Evolutionary conservation across 371 early-diverging fungal species (phyloP).

Genomic region (Fennellomyces sp.): DNA sequence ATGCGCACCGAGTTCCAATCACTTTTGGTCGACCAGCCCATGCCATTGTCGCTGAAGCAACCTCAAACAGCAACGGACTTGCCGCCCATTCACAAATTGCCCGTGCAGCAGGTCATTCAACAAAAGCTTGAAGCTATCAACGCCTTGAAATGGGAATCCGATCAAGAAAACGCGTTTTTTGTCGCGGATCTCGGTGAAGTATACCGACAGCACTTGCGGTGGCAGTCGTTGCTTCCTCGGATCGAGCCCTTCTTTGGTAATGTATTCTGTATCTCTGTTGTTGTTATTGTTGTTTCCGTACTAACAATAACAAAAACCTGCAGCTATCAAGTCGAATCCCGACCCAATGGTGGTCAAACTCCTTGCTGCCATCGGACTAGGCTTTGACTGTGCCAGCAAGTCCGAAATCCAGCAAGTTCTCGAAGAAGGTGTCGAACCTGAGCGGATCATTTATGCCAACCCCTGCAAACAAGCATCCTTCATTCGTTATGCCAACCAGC

Average conservation of each 20-base stretch:
- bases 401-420: conserved; percentile 88
- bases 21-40: conserved; percentile 19
- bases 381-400: conserved; percentile 94
- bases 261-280: conserved; percentile 13
- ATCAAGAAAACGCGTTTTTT: conserved; percentile 90
- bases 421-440: conserved; percentile 75
- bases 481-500: conserved; percentile 80
- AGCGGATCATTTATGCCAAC: conserved; percentile 95
- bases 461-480: conserved; percentile 97
- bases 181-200: conserved; percentile 92
- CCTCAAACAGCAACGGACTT: conserved; percentile 4
- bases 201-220: conserved; percentile 82
- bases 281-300: conserved; percentile 10
- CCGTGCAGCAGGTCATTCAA: conserved; percentile 36
- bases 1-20: conserved; percentile 46
- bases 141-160: conserved; percentile 53
- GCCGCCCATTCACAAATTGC: conserved; percentile 25
- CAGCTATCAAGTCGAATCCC: conserved; percentile 96
- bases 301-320: not conserved
- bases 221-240: conserved; percentile 82
- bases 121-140: conserved; percentile 42
- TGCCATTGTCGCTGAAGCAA: conserved; percentile 5
- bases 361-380: conserved; percentile 83
- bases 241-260: conserved; percentile 93
- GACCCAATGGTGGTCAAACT: conserved; percentile 85